phyloP scores from a whole-genome alignment of 1,139 yeast species.

The Geotrichum europaeum region DNA sequence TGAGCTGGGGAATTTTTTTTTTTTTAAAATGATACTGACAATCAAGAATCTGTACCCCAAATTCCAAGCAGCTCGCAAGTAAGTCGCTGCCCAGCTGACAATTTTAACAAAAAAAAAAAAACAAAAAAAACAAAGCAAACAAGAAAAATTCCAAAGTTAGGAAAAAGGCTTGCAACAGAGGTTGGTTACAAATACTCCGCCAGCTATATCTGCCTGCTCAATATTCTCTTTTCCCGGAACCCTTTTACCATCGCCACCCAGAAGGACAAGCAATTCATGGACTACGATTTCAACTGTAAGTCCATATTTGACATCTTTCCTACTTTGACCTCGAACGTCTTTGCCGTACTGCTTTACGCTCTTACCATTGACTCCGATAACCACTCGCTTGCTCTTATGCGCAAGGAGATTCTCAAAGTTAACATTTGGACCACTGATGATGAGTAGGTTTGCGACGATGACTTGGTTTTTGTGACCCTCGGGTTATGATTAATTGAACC shows the following conservation, averaged over 20 bases:
- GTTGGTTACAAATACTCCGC: too few relatives aligned
- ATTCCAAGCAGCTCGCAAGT: too few relatives aligned
- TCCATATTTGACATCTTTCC: conserved; percentile 90
- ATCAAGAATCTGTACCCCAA: too few relatives aligned
- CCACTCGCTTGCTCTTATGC: conserved; percentile 59
- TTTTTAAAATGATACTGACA: too few relatives aligned
- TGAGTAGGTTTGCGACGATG: conserved; percentile 51
- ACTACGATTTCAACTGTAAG: conserved; percentile 82
- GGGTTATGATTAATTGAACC: too few relatives aligned
- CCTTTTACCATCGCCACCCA: conserved; percentile 81
- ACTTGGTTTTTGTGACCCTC: conserved; percentile 9
- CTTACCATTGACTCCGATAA: conserved; percentile 84
- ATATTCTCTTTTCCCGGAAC: conserved; percentile 81
- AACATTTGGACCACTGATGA: conserved; percentile 80
- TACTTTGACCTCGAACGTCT: conserved; percentile 79
- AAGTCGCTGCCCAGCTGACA: too few relatives aligned
- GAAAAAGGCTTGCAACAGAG: too few relatives aligned
- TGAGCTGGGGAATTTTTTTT: too few relatives aligned
- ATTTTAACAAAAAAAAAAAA: too few relatives aligned
- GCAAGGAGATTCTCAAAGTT: conserved; percentile 52
- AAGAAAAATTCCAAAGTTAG: too few relatives aligned
- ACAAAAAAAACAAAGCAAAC: too few relatives aligned
- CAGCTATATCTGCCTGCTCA: conserved; percentile 49
- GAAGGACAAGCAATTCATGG: conserved; percentile 78
- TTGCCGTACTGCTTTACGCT: conserved; percentile 70